Evolutionary conservation across 179 eudicot species (phyloP).

Genomic region (Drosera spatulata): DNA sequence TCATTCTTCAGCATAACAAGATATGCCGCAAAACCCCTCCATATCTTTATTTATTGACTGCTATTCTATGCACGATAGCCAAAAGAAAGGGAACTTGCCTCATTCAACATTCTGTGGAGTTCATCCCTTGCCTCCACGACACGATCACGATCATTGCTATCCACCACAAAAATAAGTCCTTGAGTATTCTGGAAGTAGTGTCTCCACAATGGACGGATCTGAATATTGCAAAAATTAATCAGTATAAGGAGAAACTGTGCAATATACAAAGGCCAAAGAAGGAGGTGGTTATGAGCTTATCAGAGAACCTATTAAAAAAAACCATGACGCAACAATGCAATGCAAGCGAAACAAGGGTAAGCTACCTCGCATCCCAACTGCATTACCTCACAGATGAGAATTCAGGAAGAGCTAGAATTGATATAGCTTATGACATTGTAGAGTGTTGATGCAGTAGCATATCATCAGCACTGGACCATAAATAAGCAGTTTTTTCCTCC

Average conservation of each 20-base stretch:
- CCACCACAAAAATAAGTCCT: constrained; percentile 70
- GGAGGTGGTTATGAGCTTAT: background rate
- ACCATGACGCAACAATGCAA: background rate
- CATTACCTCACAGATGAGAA: constrained; percentile 4
- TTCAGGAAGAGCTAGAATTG: constrained; percentile 8
- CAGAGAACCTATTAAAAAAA: no score
- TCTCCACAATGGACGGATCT: constrained; percentile 35
- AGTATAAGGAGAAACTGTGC: background rate
- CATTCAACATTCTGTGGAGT: constrained; percentile 56
- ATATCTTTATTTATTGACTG: background rate
- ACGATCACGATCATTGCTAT: constrained; percentile 38
- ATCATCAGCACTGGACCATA: constrained; percentile 6
- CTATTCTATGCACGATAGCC: background rate
- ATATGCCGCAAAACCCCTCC: background rate
- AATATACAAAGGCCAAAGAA: background rate
- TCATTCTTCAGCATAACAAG: background rate
- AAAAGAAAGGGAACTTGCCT: constrained; percentile 21
- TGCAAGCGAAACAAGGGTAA: constrained; percentile 2
- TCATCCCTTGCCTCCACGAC: constrained; percentile 35
- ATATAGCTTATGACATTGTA: constrained; percentile 2
- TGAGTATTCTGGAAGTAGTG: constrained; percentile 43
- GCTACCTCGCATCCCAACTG: constrained; percentile 4
- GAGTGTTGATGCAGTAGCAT: constrained; percentile 1
- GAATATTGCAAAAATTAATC: background rate
- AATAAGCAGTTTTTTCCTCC: background rate